A percentile compares a stretch with the other conserved stretches of the same genome.
phyloP scores from a whole-genome alignment of 106 monocot genomes.

The Hemerocallis citrina region DNA sequence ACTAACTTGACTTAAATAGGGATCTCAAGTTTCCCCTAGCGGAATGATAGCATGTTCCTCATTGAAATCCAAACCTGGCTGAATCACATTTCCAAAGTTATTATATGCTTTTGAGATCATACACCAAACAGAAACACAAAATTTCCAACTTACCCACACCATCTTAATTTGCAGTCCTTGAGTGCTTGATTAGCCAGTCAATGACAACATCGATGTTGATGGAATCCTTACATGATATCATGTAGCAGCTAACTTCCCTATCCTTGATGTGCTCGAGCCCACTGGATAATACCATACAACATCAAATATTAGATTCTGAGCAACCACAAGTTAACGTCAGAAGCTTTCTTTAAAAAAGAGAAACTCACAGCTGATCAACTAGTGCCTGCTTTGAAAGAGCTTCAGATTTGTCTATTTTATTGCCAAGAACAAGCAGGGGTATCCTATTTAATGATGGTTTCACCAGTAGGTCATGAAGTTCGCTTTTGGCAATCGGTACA shows the following conservation, averaged over 20 bases:
- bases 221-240: constrained; percentile 62
- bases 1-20: background rate
- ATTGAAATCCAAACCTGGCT: background rate
- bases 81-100: too few species aligned
- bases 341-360: too few species aligned
- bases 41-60: background rate
- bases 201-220: constrained; percentile 51
- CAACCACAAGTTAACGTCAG: too few species aligned
- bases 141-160: background rate
- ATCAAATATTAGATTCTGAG: constrained; percentile 1
- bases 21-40: too few species aligned
- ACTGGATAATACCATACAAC: constrained; percentile 10
- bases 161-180: constrained; percentile 16
- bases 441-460: constrained; percentile 80
- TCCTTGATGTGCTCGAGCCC: constrained; percentile 33
- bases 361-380: constrained; percentile 81
- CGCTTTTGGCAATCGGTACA: constrained; percentile 73
- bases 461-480: constrained; percentile 69
- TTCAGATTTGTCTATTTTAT: constrained; percentile 96
- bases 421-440: constrained; percentile 83
- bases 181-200: constrained; percentile 68
- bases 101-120: too few species aligned
- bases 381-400: constrained; percentile 78
- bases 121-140: background rate
- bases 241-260: constrained; percentile 54